Base-by-base conservation (phyloP, 257 asterid species). In the Salvia rosmarinus region DNA sequence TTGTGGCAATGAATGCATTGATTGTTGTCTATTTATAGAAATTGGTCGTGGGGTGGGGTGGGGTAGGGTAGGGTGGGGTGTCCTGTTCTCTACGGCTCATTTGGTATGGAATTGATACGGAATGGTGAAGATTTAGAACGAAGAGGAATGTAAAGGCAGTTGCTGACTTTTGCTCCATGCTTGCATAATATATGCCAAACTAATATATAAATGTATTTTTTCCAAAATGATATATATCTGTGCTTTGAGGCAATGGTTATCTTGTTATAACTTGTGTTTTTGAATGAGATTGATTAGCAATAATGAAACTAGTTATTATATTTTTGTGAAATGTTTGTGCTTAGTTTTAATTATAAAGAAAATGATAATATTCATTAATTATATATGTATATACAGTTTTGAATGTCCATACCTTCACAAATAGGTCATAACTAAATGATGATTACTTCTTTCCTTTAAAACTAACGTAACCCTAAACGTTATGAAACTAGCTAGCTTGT, bases 101-200 rank as follows among this genome's bases (percentile, higher is more conserved):
- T 63, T 73, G 37, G 75, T 72, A 75, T 78, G 83, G 78, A n/a
- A 52, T 35, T 57, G 72, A 60, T 73, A n/a, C n/a, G 72, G 67
- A 77, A 66, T 75, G 79, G 78, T 66, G 77, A 75, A 75, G 78
- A 82, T 43, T 77, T 69, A 72, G 77, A 83, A 77, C 82, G 65
- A 80, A 75, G 44, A 6, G 47, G 56, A 60, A 30, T 39, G 35
- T 28, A 64, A 73, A 40, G 49, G 49, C 8, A 21, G 76, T 70
- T 75, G 55, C 68, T 75, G 80, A 80, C 81, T 83, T 80, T 75
- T 79, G 85, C 83, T 68, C 83, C 84, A 80, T 83, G 75, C 81
- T 73, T 80, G 68, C 74, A 74, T 46, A 40, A 73, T 23, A 20
- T 42, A 30, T 75, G 44, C 47, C 78, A 50, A 61, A 72, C 71